phyloP scores from a whole-genome alignment of 352 stramenopile genomes.

The Globisporangium carolinianum region DNA sequence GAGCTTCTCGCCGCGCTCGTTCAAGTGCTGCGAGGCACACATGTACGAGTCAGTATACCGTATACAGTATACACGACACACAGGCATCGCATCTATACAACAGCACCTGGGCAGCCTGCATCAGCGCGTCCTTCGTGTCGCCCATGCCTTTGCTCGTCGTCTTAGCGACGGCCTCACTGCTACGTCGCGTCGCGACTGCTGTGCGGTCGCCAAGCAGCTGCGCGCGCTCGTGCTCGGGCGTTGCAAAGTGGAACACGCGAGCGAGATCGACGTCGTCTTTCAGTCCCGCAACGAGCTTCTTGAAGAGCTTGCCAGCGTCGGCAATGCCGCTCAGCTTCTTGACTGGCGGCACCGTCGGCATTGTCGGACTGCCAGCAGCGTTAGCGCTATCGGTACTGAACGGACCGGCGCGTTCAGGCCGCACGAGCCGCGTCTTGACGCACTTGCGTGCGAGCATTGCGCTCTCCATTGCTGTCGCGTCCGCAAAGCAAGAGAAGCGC shows the following conservation, averaged over 20 bases:
- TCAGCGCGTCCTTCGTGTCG: constrained; percentile 53
- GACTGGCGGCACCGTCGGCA: too few species aligned
- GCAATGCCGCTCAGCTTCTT: constrained; percentile 34
- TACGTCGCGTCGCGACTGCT: neutral
- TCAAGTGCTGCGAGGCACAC: constrained; percentile 41
- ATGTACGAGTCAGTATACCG: constrained; percentile 4
- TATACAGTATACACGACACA: constrained; percentile 2
- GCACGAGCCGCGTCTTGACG: constrained; percentile 38
- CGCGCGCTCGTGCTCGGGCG: constrained; percentile 23
- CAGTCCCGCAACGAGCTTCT: constrained; percentile 61
- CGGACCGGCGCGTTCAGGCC: constrained; percentile 25
- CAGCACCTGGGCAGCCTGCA: constrained; percentile 64
- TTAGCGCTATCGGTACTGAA: constrained; percentile 22
- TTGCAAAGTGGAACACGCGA: constrained; percentile 69
- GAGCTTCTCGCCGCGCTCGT: constrained; percentile 72
- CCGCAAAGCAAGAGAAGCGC: constrained; percentile 52
- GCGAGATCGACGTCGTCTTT: constrained; percentile 52
- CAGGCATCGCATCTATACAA: neutral
- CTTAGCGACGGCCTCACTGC: constrained; percentile 7
- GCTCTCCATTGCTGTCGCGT: constrained; percentile 43
- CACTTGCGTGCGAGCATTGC: constrained; percentile 45
- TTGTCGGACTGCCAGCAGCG: constrained; percentile 25
- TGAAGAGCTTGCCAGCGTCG: constrained; percentile 56
- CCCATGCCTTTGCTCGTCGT: constrained; percentile 21
- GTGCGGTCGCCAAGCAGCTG: constrained; percentile 48